Conservation (phyloP, 2,329 filamentous ascomycete genomes). For the Microsporum canis region DNA sequence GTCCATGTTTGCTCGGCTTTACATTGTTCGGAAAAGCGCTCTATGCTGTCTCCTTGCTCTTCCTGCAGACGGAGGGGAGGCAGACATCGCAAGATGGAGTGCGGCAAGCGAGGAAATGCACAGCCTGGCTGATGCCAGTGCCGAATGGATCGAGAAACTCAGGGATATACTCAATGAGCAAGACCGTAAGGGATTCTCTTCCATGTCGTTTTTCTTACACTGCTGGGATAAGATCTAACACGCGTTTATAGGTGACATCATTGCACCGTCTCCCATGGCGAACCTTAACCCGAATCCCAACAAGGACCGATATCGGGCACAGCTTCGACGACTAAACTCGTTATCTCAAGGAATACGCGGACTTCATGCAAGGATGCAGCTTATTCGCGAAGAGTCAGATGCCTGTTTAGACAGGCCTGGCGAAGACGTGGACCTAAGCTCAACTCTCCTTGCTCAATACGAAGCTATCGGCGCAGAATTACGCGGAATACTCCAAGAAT, state of each 20-base stretch:
- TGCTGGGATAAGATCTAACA: conserved; percentile 11
- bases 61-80: conserved; percentile 65
- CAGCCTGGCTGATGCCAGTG: conserved; percentile 51
- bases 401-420: conserved; percentile 64
- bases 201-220: conserved; percentile 9
- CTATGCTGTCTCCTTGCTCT: conserved; percentile 82
- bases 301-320: conserved; percentile 74
- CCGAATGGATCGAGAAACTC: conserved; percentile 52
- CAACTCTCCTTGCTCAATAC: conserved; percentile 75
- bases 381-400: conserved; percentile 82
- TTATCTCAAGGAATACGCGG: conserved; percentile 83
- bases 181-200: conserved; percentile 49
- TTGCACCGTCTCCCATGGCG: conserved; percentile 36
- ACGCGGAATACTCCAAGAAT: conserved; percentile 65
- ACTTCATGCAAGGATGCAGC: conserved; percentile 85
- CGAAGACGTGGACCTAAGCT: conserved; percentile 56
- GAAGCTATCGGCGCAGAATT: conserved; percentile 88
- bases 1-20: conserved; percentile 67
- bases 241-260: conserved; percentile 29
- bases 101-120: conserved; percentile 65
- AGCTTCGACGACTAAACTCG: conserved; percentile 76
- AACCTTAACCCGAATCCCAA: conserved; percentile 42
- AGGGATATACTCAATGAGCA: conserved; percentile 63
- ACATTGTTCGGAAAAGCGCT: conserved; percentile 70
- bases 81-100: conserved; percentile 69